Base-by-base conservation (phyloP, 2,329 filamentous ascomycete genomes). In the Volutella citrinella region DNA sequence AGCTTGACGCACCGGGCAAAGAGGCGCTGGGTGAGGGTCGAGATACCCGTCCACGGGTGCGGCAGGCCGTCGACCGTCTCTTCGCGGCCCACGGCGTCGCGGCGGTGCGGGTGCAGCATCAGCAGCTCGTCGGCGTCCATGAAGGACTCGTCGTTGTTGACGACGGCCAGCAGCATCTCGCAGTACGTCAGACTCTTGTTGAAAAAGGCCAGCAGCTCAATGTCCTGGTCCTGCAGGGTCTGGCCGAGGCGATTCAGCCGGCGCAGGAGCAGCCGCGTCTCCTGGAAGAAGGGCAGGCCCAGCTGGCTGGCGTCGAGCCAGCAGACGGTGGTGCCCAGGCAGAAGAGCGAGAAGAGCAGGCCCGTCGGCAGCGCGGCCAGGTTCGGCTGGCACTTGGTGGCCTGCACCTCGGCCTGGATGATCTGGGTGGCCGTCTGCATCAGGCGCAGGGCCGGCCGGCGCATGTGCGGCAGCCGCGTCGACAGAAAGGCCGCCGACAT, bases 401-500 rank as follows among this genome's bases (percentile, higher is more conserved):
- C 40, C 5, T 55, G 40, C 3, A 64, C 53, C 21, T 66, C 63
- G 0, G 48, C 45, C n/a, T 64, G 56, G 8, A 66, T 55, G 0
- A 55, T 52, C 19, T 46, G 46, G 2, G 57, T 59, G 2, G 64
- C 64, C 2, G 50, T 49, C 27, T 57, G 53, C 27, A 66, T 45
- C n/a, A 63, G 55, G 4, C 52, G 41, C 6, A 54, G 38, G 0
- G 63, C 59, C 2, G 61, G 54, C 11, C 57, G 59, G 6, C 49
- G 46, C 52, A 66, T 56, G n/a, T 57, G 53, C 2, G 61, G 61
- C 12, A 65, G 39, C 13, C 60, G 38, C 1, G 56, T 51, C 0
- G 56, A 55, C 9, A 66, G 32, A 7, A 61, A 66, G 0, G 56
- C 56, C 0, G 64, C 64, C 1, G 64, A 64, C 64, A 67, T 67